Base-by-base conservation (phyloP, 768 basidiomycete genomes). In the Pisolithus microcarpus region DNA sequence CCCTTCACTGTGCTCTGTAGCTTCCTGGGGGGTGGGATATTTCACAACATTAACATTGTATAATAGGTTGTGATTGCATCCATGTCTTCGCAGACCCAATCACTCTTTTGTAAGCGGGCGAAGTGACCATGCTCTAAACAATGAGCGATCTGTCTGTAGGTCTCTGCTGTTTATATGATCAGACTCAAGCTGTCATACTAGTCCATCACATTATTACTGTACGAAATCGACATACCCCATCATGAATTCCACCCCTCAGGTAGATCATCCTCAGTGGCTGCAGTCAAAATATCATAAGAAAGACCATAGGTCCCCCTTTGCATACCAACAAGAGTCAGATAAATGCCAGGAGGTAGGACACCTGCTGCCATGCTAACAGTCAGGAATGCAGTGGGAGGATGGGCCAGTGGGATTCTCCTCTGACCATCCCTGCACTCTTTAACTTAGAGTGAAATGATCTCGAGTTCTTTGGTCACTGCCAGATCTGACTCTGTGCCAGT, bases 281-380 rank as follows among this genome's bases (percentile, higher is more conserved):
- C 1, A 5, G 45, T 51, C 10, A 15, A 51, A 7, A 51, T 38
- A 38, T 46, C 45, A 45, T 51, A 40, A 1, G 43, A 44, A 7
- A 51, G 44, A 34, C 50, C 50, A 50, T 50, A 50, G 21, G 43
- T 30, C 5, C 43, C 50, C 21, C 18, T n/a, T 39, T 8, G n/a
- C n/a, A 39, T 16, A n/a, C 18, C n/a, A n/a, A 39, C 8, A 18
- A 39, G 38, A 18, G 8, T 18, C 4, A n/a, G 7, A 39, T 39
- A 21, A 39, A 21, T 39, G 8, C 5, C 21, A 5, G 4, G 18
- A 18, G n/a, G 18, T 39, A 9, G 2, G 18, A 39, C 4, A 9
- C 5, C 28, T 7, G 7, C 28, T 7, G 2, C 28, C 28, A 28
- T 28, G 28, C 28, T 28, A 28, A 28, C 28, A 28, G 28, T 28